phyloP scores from a whole-genome alignment of 306 rosid genomes.

The Boehmeria nivea region DNA sequence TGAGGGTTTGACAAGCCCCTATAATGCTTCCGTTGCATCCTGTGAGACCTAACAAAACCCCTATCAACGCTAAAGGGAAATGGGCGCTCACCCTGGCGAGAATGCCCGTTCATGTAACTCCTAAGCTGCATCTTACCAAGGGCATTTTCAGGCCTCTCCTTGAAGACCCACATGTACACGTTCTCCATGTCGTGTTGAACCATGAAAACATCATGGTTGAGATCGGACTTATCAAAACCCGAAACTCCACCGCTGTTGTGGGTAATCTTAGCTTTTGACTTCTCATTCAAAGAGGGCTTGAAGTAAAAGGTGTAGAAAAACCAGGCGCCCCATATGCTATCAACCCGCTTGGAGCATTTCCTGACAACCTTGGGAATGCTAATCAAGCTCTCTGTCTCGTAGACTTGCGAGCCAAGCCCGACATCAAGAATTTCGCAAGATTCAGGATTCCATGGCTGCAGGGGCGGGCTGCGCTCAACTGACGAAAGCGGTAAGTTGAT shows the following conservation, averaged over 20 bases:
- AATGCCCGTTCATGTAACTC: slow-evolving; percentile 97
- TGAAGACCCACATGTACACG: slow-evolving; percentile 99
- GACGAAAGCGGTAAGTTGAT: slow-evolving; percentile 83
- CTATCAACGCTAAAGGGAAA: slow-evolving; percentile 81
- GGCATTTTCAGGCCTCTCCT: slow-evolving; percentile 90
- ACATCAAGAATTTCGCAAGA: slow-evolving; percentile 72
- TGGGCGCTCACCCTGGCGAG: slow-evolving; percentile 92
- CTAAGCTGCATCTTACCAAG: slow-evolving; percentile 97
- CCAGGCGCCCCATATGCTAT: slow-evolving; percentile 99
- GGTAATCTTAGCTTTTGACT: slow-evolving; percentile 70
- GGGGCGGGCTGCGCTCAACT: slow-evolving; percentile 75
- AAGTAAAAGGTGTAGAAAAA: slow-evolving; percentile 90
- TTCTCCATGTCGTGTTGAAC: slow-evolving; percentile 99
- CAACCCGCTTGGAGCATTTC: slow-evolving; percentile 71
- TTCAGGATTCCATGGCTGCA: slow-evolving; percentile 62
- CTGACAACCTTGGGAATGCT: slow-evolving; percentile 63
- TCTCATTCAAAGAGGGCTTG: slow-evolving; percentile 67
- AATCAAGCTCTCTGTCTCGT: slow-evolving; percentile 63
- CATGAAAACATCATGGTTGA: slow-evolving; percentile 84
- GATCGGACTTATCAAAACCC: slow-evolving; percentile 81
- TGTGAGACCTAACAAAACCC: slow-evolving; percentile 86
- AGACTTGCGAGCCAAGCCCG: slow-evolving; percentile 74
- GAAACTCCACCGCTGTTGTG: slow-evolving; percentile 63
- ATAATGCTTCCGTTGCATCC: slow-evolving; percentile 95
- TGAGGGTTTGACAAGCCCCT: slow-evolving; percentile 94